Evolutionary conservation across 805 yeast genomes (phyloP).

Genomic region (Dipodascopsis uninucleata): DNA sequence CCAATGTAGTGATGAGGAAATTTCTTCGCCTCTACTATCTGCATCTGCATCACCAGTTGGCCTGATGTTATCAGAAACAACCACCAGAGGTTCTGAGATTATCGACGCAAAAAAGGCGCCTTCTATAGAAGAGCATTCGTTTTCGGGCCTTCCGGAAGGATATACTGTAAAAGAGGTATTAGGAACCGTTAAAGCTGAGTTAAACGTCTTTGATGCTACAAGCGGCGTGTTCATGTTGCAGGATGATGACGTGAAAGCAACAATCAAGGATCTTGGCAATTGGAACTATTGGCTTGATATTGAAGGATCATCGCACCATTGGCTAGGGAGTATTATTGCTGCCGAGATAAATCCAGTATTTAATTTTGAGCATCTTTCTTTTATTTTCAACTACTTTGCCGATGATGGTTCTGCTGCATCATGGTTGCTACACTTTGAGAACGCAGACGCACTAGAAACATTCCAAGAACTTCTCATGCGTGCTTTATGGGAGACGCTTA

Average conservation of each 20-base stretch:
- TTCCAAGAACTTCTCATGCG: slow-evolving; percentile 55
- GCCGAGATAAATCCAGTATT: slow-evolving; percentile 63
- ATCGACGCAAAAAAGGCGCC: too few species aligned
- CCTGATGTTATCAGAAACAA: too few species aligned
- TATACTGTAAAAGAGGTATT: slow-evolving; percentile 10
- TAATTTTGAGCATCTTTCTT: slow-evolving; percentile 52
- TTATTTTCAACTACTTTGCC: slow-evolving; percentile 59
- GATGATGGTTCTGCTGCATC: slow-evolving; percentile 47
- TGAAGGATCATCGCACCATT: slow-evolving; percentile 30
- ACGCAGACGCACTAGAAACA: slow-evolving; percentile 40
- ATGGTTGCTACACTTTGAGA: slow-evolving; percentile 57
- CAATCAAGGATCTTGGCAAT: slow-evolving; percentile 45
- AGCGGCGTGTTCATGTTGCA: slow-evolving; percentile 48
- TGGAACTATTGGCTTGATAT: slow-evolving; percentile 52
- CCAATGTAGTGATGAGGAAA: too few species aligned
- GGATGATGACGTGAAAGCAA: slow-evolving; percentile 37
- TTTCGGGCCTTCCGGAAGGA: too few species aligned
- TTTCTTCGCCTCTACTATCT: slow-evolving; percentile 1
- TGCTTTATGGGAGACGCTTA: slow-evolving; percentile 59
- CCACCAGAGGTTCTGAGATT: not conserved
- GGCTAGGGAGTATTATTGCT: slow-evolving; percentile 44
- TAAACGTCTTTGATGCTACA: slow-evolving; percentile 57
- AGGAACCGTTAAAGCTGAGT: slow-evolving; percentile 36
- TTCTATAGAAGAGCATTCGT: too few species aligned
- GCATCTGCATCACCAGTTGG: slow-evolving; percentile 21